phyloP scores from a whole-genome alignment of 176 grass and related monocot genomes.

The Oryza australiensis region DNA sequence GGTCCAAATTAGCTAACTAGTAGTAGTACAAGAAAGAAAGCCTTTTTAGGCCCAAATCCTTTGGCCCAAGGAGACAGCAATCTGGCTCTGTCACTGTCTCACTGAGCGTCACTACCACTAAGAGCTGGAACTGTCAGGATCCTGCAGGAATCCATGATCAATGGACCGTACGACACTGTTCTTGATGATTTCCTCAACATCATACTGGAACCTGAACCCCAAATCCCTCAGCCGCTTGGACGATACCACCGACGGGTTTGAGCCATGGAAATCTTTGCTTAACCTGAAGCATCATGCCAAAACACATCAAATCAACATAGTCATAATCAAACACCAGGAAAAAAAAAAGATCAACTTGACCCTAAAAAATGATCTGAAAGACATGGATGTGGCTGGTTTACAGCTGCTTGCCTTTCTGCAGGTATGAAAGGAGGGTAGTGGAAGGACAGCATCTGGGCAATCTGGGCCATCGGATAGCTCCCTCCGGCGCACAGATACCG shows the following conservation, averaged over 20 bases:
- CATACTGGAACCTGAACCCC: constrained; percentile 62
- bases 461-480: constrained; percentile 34
- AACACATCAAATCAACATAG: not conserved
- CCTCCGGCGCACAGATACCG: constrained; percentile 57
- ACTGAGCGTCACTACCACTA: not conserved
- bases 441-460: constrained; percentile 46
- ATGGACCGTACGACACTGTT: constrained; percentile 52
- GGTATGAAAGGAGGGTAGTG: constrained; percentile 31
- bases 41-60: not conserved
- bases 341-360: not conserved
- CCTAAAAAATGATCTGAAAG: not conserved
- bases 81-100: not conserved
- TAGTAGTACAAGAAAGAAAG: not conserved
- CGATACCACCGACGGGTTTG: constrained; percentile 49
- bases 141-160: constrained; percentile 45
- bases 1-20: not conserved
- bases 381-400: not conserved
- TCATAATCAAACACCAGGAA: not conserved
- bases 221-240: constrained; percentile 57
- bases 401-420: constrained; percentile 26
- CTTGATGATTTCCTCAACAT: constrained; percentile 36
- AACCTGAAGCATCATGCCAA: constrained; percentile 26
- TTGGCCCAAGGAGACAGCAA: not conserved
- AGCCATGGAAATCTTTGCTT: constrained; percentile 30
- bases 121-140: not conserved